A percentile compares a stretch with the other conserved stretches of the same genome.
Evolutionary conservation across 139 green algal genomes (phyloP).

Genomic region (Tetradesmus obliquus): DNA sequence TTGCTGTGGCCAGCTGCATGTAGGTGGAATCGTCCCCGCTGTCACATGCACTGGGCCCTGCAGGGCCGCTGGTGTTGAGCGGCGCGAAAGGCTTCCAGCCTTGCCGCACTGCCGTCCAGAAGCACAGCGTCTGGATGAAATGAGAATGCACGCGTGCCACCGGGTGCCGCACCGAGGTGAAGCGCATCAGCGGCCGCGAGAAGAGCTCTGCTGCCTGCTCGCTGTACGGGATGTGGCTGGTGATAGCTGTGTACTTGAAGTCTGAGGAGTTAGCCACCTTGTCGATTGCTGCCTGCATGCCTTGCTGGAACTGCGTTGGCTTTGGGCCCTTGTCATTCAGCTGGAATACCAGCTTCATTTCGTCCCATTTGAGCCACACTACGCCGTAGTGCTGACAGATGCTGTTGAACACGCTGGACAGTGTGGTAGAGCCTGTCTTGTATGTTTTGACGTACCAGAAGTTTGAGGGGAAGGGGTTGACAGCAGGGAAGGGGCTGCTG

Average conservation of each 20-base stretch:
- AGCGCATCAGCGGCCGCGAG: not conserved
- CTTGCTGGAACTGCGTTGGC: not conserved
- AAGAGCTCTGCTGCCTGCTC: conserved; percentile 1
- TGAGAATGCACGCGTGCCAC: conserved; percentile 10
- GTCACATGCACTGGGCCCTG: conserved; percentile 18
- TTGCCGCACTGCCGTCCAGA: not conserved
- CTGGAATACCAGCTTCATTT: not conserved
- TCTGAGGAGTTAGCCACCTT: not conserved
- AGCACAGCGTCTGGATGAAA: conserved; percentile 17
- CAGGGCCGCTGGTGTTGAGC: not conserved
- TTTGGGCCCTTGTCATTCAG: not conserved
- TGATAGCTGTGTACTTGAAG: not conserved
- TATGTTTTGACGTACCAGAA: conserved; percentile 35
- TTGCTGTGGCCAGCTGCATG: not conserved
- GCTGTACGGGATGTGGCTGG: not conserved
- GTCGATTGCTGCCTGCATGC: conserved; percentile 1
- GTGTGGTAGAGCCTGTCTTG: conserved; percentile 19
- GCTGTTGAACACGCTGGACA: conserved; percentile 3
- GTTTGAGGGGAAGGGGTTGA: conserved; percentile 14
- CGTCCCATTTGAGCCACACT: not conserved
- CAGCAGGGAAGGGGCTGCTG: not conserved
- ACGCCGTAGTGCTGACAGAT: conserved; percentile 26
- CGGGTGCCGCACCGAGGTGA: conserved; percentile 21
- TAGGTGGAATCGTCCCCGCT: not conserved
- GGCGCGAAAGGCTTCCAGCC: conserved; percentile 1